phyloP scores from a whole-genome alignment of 495 filamentous ascomycete species.

The Delitschia confertaspora region DNA sequence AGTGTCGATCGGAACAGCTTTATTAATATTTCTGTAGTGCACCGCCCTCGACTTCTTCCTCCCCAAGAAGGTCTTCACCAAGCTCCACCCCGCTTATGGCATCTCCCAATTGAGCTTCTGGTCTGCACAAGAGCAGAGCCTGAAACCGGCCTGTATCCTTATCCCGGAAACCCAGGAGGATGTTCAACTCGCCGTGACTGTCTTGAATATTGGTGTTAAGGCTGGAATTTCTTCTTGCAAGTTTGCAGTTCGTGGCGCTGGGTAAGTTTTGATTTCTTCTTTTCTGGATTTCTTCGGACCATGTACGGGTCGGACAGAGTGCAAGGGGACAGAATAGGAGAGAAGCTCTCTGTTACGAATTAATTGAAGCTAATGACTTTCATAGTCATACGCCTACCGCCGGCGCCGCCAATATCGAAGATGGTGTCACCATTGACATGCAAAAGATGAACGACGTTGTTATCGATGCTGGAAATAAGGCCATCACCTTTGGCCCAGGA shows the following conservation, averaged over 20 bases:
- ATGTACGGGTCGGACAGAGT: neutral
- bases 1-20: neutral
- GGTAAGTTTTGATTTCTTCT: no score
- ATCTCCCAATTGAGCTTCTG: constrained; percentile 20
- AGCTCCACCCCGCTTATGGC: constrained; percentile 10
- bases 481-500: constrained; percentile 19
- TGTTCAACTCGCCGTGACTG: constrained; percentile 20
- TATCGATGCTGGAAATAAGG: constrained; percentile 10
- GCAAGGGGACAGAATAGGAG: neutral
- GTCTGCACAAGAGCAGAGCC: constrained; percentile 19
- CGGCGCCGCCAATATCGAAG: constrained; percentile 26
- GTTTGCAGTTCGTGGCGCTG: constrained; percentile 24
- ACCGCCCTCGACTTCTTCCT: constrained; percentile 18
- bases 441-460: constrained; percentile 22
- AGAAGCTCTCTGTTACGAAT: neutral
- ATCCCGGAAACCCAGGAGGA: constrained; percentile 19
- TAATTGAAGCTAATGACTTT: neutral
- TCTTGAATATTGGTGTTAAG: constrained; percentile 16
- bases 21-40: constrained; percentile 13
- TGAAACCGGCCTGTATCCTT: constrained; percentile 25
- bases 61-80: constrained; percentile 16
- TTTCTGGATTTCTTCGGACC: no score
- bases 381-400: constrained; percentile 23
- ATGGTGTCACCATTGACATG: constrained; percentile 29
- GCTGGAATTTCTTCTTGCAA: constrained; percentile 13